These are phyloP conservation scores for Yamadazyma scolyti DNA, from an alignment of 805 yeast species.

Conservation along the genomic window DNA sequence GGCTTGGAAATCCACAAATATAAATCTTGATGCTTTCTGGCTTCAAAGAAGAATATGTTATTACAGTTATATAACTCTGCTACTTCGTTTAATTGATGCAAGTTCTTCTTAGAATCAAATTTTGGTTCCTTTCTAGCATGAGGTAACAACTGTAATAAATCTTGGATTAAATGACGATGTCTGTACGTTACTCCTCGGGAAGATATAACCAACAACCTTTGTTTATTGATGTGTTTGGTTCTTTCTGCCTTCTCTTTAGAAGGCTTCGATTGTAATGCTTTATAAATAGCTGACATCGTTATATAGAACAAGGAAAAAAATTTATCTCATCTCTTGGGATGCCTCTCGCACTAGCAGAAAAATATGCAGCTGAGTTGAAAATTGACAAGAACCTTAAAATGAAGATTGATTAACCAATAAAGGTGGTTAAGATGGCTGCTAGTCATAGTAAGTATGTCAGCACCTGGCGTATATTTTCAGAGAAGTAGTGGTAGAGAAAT, in stretches of 20 bases:
- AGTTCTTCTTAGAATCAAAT: conserved; percentile 86
- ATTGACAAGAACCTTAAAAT: no score
- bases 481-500: no score
- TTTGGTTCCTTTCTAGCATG: conserved; percentile 97
- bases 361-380: no score
- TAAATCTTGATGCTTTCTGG: conserved; percentile 92
- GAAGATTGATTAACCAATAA: no score
- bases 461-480: no score
- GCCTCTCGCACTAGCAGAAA: no score
- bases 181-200: conserved; percentile 94
- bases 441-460: no score
- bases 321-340: conserved; percentile 14
- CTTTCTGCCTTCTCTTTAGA: conserved; percentile 47
- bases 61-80: conserved; percentile 98
- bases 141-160: conserved; percentile 75
- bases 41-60: conserved; percentile 89
- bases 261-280: conserved; percentile 41
- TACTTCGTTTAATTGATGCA: conserved; percentile 86
- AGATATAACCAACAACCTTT: conserved; percentile 82
- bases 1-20: conserved; percentile 95
- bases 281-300: conserved; percentile 42
- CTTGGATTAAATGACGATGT: conserved; percentile 90
- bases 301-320: conserved; percentile 2
- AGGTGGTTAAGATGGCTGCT: no score
- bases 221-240: conserved; percentile 72